Evolutionary conservation across 495 filamentous ascomycete species (phyloP).

Genomic region (Tuber indicum): DNA sequence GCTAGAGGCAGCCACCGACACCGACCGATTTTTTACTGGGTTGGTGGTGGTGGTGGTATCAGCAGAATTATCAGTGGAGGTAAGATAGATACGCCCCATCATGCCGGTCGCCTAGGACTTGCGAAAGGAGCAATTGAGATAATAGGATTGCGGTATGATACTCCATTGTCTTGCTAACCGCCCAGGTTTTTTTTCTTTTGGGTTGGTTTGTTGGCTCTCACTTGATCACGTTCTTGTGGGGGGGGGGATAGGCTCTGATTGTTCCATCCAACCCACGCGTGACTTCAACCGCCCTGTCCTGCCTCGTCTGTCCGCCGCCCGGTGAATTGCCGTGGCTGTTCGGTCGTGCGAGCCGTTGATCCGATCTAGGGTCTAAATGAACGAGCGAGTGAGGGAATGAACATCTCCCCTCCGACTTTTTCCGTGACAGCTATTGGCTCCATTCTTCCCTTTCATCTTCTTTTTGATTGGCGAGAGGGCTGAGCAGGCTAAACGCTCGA

Average conservation of each 20-base stretch:
- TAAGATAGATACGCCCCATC: constrained; percentile 25
- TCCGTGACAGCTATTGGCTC: constrained; percentile 22
- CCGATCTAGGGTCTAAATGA: constrained; percentile 14
- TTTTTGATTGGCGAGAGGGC: background rate
- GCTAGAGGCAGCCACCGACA: constrained; percentile 14
- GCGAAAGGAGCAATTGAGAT: constrained; percentile 5
- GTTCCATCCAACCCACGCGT: constrained; percentile 26
- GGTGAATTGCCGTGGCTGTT: constrained; percentile 27
- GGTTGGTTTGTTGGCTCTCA: constrained; percentile 25
- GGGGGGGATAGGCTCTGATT: constrained; percentile 13
- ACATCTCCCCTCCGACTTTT: constrained; percentile 26
- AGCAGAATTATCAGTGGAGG: constrained; percentile 22
- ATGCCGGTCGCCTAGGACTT: constrained; percentile 17
- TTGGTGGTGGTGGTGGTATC: constrained; percentile 9
- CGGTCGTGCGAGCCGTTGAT: constrained; percentile 36
- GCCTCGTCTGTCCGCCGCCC: constrained; percentile 2
- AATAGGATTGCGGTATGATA: background rate
- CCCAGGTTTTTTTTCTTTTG: background rate
- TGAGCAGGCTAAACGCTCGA: background rate
- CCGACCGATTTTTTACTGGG: background rate
- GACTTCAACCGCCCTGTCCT: constrained; percentile 12
- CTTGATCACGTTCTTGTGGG: constrained; percentile 28
- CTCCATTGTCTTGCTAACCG: background rate
- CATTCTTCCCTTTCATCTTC: constrained; percentile 22
- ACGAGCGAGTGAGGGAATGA: background rate